phyloP scores from a whole-genome alignment of 768 basidiomycete species.

The Neoboletus magnificus region DNA sequence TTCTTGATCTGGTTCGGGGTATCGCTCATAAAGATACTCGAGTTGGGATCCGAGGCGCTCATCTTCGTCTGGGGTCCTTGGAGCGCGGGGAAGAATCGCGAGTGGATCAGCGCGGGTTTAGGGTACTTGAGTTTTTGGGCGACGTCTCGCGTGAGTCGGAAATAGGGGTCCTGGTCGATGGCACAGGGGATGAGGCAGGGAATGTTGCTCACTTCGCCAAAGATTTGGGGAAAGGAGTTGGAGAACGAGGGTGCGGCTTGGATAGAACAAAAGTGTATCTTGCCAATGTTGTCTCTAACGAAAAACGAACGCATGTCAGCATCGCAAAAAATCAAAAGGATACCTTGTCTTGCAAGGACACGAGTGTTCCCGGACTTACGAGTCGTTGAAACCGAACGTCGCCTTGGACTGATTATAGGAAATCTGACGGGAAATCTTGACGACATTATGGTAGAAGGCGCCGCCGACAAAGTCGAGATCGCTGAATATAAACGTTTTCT shows the following conservation, averaged over 20 bases:
- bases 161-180: conserved; percentile 97
- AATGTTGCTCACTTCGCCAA: conserved; percentile 74
- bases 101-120: conserved; percentile 88
- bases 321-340: too few relatives aligned
- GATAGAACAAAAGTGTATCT: conserved; percentile 92
- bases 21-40: conserved; percentile 95
- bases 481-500: conserved; percentile 97
- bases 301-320: not conserved
- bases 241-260: conserved; percentile 97
- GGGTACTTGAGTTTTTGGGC: conserved; percentile 93
- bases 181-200: conserved; percentile 97
- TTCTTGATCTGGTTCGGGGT: conserved; percentile 92
- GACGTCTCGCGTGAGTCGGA: conserved; percentile 95
- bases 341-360: too few relatives aligned
- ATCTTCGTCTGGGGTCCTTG: conserved; percentile 99
- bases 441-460: conserved; percentile 90
- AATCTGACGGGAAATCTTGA: conserved; percentile 88
- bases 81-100: conserved; percentile 97
- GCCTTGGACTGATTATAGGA: conserved; percentile 92
- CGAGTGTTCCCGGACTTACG: conserved; percentile 53
- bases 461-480: conserved; percentile 89
- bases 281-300: conserved; percentile 92
- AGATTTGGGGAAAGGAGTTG: conserved; percentile 98
- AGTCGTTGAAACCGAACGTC: conserved; percentile 95
- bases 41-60: conserved; percentile 93